phyloP scores from a whole-genome alignment of 2,329 filamentous ascomycete genomes.

The Stagonosporopsis cucurbitacearum region DNA sequence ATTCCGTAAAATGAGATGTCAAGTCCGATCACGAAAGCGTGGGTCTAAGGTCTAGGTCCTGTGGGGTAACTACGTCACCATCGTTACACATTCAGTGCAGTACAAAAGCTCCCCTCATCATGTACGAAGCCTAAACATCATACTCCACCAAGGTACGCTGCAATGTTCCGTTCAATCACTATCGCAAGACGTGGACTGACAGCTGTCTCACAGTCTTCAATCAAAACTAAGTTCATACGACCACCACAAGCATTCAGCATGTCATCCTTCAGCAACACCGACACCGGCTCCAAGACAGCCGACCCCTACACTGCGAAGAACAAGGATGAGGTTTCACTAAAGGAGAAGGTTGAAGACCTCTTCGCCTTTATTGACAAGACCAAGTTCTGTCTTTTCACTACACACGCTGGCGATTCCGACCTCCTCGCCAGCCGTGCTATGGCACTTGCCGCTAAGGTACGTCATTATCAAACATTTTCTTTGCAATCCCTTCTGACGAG shows the following conservation, averaged over 20 bases:
- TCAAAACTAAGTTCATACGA: conserved; percentile 12
- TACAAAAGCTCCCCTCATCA: conserved; percentile 10
- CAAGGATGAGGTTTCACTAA: conserved; percentile 70
- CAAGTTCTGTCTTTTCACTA: conserved; percentile 93
- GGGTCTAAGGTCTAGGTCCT: background rate
- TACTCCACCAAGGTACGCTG: conserved; percentile 16
- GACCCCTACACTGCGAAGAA: conserved; percentile 85
- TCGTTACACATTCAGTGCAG: background rate
- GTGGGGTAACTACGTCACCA: conserved; percentile 14
- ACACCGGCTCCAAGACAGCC: conserved; percentile 56
- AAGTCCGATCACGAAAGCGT: conserved; percentile 2
- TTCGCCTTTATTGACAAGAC: conserved; percentile 70
- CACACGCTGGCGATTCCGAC: conserved; percentile 68
- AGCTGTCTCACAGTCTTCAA: conserved; percentile 24
- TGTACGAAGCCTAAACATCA: conserved; percentile 2
- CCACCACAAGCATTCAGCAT: conserved; percentile 31
- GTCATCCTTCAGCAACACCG: conserved; percentile 49
- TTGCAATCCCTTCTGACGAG: conserved; percentile 4
- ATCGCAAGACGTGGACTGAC: conserved; percentile 26
- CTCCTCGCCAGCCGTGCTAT: conserved; percentile 82
- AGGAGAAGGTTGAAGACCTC: conserved; percentile 79
- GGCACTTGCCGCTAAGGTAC: conserved; percentile 79
- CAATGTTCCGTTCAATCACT: conserved; percentile 19
- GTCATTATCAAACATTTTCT: conserved; percentile 12
- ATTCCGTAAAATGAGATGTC: conserved; percentile 1